Base-by-base conservation (phyloP, 164 flowering plant species). In the Chimonanthus praecox region DNA sequence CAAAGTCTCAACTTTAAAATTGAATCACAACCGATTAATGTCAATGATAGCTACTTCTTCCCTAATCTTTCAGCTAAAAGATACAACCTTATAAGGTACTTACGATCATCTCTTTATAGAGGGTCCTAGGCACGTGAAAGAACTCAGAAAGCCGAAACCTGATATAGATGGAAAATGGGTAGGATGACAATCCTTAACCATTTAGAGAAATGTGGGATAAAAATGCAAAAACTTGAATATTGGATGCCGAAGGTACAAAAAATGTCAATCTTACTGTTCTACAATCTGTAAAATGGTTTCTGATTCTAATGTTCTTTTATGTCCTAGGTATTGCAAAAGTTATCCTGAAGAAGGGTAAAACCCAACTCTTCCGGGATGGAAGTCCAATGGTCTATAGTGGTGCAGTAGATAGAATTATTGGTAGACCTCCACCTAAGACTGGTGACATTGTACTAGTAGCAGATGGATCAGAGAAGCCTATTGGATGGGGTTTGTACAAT, bases 341-440 rank as follows among this genome's bases (percentile, higher is more conserved):
- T 75, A 92, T 95, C 11, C 82, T 95, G 63, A 95, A 95, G 71
- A 92, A 92, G 84, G 99, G 99, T 60, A 95, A 95, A 80, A 87
- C 93, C 10, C 93, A 88, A 62, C 85, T 95, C 45, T 95, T 95
- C 70, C 89, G 80, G 74, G 88, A 93, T 85, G 99, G 98, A 69
- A 92, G 93, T 74, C 98, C 99, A 46, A 95, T 95, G 98, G 96
- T 95, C 45, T 95, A 95, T 67, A 95, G 96, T 77, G 98, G 99
- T 66, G 99, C 99, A 46, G 93, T 95, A 64, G 98, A 95, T 80
- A 87, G 97, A 73, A 89, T 95, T 45, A 82, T 95, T 58, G 97
- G 99, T 67, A 87, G 87, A 69, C 98, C 97, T 63, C 96, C 94
- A 7, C 98, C 99, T 2, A 85, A 79, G 77, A 93, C 96, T 18